A percentile compares a stretch with the other conserved stretches of the same genome.
Conservation (phyloP, 2,329 filamentous ascomycete genomes). For the Colletotrichum sidae region DNA sequence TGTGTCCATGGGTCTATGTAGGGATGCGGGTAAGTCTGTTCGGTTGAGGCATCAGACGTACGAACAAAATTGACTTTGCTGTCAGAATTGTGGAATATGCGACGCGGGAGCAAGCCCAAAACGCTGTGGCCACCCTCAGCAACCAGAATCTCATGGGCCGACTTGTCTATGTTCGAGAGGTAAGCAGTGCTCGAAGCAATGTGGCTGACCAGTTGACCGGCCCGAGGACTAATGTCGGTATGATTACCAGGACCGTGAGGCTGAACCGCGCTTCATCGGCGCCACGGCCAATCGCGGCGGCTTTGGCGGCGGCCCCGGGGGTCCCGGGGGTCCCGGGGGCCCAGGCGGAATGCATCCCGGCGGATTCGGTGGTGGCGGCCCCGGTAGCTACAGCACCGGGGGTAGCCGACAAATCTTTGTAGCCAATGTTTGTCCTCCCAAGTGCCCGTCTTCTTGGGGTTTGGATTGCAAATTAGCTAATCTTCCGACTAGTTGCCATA, state of each 20-base stretch:
- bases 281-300: conserved; percentile 74
- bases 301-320: conserved; percentile 59
- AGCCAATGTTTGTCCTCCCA: conserved; percentile 87
- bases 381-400: conserved; percentile 60
- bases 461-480: conserved; percentile 44
- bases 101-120: conserved; percentile 98
- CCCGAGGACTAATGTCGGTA: conserved; percentile 40
- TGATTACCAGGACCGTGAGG: conserved; percentile 84
- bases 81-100: conserved; percentile 99
- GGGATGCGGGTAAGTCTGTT: conserved; percentile 94
- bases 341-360: conserved; percentile 67
- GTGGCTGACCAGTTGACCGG: conserved; percentile 11
- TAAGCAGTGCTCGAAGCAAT: conserved; percentile 54
- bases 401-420: conserved; percentile 93
- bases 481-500: conserved; percentile 81
- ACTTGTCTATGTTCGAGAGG: conserved; percentile 98
- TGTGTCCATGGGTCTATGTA: conserved; percentile 89
- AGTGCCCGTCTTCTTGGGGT: conserved; percentile 34
- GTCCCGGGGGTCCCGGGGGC: conserved; percentile 44
- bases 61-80: conserved; percentile 45
- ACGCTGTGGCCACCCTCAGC: conserved; percentile 96
- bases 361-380: conserved; percentile 54
- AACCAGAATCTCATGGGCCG: conserved; percentile 99
- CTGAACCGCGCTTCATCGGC: conserved; percentile 94
- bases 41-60: too few relatives aligned